A percentile compares a stretch with the other conserved stretches of the same genome.
These are phyloP conservation scores for Exophiala sp. DNA, from an alignment of 2,329 filamentous ascomycete species.

Conservation along the genomic window DNA sequence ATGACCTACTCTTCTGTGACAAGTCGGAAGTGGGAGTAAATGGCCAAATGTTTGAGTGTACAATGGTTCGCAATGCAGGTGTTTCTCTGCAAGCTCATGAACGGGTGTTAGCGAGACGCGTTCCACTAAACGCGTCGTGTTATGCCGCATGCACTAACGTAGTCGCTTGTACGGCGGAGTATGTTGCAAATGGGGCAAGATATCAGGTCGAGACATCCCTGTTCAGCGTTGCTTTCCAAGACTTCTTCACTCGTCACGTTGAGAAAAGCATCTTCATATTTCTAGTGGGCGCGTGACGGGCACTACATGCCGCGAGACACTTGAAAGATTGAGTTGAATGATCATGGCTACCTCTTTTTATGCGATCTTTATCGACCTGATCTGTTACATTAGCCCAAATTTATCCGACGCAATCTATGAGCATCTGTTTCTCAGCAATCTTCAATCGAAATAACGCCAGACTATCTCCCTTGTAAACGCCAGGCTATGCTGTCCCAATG, in stretches of 20 bases:
- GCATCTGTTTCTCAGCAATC: background rate
- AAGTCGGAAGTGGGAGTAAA: background rate
- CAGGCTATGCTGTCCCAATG: conserved; percentile 13
- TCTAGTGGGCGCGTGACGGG: too few relatives aligned
- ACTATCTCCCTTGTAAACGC: conserved; percentile 5
- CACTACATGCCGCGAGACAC: too few relatives aligned
- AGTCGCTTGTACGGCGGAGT: background rate
- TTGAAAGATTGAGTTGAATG: too few relatives aligned
- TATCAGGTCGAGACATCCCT: background rate
- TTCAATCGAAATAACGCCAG: background rate
- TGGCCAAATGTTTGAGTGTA: background rate
- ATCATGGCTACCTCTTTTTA: too few relatives aligned
- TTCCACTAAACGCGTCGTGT: conserved; percentile 1
- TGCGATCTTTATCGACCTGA: too few relatives aligned
- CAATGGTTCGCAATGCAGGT: background rate
- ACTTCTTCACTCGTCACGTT: too few relatives aligned
- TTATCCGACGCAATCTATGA: background rate
- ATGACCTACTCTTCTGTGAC: background rate
- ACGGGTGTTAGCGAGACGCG: conserved; percentile 1
- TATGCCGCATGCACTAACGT: background rate
- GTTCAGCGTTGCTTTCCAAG: background rate
- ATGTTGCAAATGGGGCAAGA: background rate
- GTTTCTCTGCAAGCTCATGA: background rate
- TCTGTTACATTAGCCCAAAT: background rate
- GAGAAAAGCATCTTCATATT: too few relatives aligned